Percentiles rank a stretch among this genome's conserved stretches.
Conservation (phyloP, 2,329 filamentous ascomycete genomes). For the Cladosporium sp. region DNA sequence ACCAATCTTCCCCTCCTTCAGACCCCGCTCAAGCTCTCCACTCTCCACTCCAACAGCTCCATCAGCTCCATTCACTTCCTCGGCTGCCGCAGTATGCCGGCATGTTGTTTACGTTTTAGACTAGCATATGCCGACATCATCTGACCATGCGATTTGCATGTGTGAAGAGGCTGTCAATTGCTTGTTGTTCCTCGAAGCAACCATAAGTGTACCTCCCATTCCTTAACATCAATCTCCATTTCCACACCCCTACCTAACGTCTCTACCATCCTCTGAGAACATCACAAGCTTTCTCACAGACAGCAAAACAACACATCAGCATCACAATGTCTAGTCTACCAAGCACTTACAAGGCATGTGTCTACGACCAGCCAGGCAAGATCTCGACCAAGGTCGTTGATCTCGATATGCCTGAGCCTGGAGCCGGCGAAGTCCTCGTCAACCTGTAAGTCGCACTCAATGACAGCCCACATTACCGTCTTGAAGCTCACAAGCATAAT, state of each 20-base stretch:
- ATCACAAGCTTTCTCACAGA: not conserved
- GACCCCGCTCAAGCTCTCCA: conserved; percentile 7
- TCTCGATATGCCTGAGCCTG: conserved; percentile 65
- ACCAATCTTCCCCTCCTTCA: not conserved
- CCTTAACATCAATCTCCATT: not conserved
- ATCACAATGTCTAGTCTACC: conserved; percentile 41
- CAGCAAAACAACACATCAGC: not conserved
- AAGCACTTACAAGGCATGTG: conserved; percentile 61
- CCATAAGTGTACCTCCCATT: not conserved
- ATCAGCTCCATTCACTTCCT: not conserved
- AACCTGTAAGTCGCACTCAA: conserved; percentile 51
- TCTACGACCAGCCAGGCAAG: conserved; percentile 66
- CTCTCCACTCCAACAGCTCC: not conserved
- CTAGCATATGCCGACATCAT: not conserved
- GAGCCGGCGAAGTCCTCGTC: conserved; percentile 62
- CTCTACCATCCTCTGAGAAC: not conserved
- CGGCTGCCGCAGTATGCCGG: not conserved
- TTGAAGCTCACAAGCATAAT: not conserved
- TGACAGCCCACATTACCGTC: not conserved
- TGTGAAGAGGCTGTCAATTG: not conserved
- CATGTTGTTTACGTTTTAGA: not conserved
- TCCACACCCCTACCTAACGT: not conserved
- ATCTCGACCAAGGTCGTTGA: conserved; percentile 65
- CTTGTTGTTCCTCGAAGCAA: not conserved
- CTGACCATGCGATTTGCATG: not conserved